These are phyloP conservation scores for Neopestalotiopsis sp. DNA, from an alignment of 2,329 filamentous ascomycete species.

Conservation along the genomic window DNA sequence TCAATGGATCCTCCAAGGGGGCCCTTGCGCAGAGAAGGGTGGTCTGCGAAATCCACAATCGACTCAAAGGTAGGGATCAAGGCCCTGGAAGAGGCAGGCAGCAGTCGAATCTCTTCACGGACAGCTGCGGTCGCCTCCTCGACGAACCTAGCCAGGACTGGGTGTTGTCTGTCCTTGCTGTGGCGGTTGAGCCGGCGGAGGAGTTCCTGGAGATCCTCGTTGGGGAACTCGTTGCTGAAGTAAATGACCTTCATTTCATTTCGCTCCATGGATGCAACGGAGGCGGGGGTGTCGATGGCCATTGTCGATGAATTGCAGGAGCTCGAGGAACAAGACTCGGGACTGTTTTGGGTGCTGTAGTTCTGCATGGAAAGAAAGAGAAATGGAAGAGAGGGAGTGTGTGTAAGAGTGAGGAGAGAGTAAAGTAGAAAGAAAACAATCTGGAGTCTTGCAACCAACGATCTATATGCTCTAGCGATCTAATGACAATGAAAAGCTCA, in stretches of 20 bases:
- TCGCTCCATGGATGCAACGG: neutral
- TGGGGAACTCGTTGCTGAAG: constrained; percentile 54
- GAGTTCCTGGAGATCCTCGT: constrained; percentile 41
- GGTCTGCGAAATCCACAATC: constrained; percentile 39
- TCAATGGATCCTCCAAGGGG: constrained; percentile 49
- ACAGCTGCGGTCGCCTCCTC: constrained; percentile 43
- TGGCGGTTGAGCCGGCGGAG: constrained; percentile 23
- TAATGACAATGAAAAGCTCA: neutral
- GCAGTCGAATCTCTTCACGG: constrained; percentile 41
- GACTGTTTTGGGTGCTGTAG: neutral
- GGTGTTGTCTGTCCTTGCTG: constrained; percentile 44
- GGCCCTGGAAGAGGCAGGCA: constrained; percentile 33
- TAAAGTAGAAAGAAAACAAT: neutral
- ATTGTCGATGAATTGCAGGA: neutral
- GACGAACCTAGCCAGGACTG: constrained; percentile 45
- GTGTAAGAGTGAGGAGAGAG: neutral
- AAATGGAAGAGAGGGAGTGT: neutral
- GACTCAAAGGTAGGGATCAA: constrained; percentile 43
- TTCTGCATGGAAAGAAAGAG: neutral
- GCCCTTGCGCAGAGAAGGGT: constrained; percentile 42
- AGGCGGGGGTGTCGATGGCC: neutral
- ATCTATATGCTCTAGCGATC: neutral
- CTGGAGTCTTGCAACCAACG: neutral
- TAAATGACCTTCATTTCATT: constrained; percentile 41
- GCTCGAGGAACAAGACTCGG: neutral